Evolutionary conservation across 1,139 yeast species (phyloP).

Genomic region (Kluyveromyces marxianus): DNA sequence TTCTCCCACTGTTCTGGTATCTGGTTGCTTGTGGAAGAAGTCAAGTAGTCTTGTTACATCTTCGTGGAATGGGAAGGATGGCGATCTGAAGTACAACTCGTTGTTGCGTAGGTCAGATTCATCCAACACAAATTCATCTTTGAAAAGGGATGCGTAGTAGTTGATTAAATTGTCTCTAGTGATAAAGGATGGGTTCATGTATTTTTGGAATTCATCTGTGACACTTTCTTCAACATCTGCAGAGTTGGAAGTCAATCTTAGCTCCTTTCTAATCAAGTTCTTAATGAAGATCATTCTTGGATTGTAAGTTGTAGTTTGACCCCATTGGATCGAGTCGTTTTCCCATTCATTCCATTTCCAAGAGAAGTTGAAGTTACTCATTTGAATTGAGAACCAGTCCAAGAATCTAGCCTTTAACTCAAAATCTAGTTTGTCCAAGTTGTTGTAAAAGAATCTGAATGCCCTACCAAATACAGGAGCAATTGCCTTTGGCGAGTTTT

Average conservation of each 20-base stretch:
- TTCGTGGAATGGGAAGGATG: conserved; percentile 29
- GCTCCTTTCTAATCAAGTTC: conserved; percentile 76
- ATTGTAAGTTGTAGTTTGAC: conserved; percentile 40
- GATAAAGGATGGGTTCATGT: conserved; percentile 48
- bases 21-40: conserved; percentile 31
- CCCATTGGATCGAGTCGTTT: conserved; percentile 39
- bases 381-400: conserved; percentile 92
- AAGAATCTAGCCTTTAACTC: conserved; percentile 67
- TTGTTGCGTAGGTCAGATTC: conserved; percentile 21
- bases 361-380: conserved; percentile 87
- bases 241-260: conserved; percentile 63
- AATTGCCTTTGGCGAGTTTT: conserved; percentile 76
- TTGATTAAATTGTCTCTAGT: conserved; percentile 31
- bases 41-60: conserved; percentile 31
- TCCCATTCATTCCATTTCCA: conserved; percentile 99
- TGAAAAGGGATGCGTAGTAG: conserved; percentile 32
- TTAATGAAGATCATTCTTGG: conserved; percentile 71
- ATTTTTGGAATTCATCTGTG: conserved; percentile 62
- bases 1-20: conserved; percentile 27
- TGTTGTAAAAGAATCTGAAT: conserved; percentile 70
- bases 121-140: conserved; percentile 20
- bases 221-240: conserved; percentile 68
- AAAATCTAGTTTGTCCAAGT: conserved; percentile 61
- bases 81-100: conserved; percentile 31
- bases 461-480: conserved; percentile 97